Conservation (phyloP, 306 rosid genomes). For the Cicer arietinum region DNA sequence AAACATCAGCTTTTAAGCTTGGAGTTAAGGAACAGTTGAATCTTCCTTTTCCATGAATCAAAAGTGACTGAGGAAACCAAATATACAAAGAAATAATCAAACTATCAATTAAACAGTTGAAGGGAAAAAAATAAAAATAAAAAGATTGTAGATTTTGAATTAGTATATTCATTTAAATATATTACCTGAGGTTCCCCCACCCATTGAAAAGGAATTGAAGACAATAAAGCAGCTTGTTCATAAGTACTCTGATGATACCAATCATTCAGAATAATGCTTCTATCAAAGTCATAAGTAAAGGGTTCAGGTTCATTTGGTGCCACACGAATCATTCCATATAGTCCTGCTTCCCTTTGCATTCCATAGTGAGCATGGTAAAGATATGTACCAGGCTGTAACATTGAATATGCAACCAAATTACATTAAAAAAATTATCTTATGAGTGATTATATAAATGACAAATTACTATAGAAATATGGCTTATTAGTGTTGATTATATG, state of each 20-base stretch:
- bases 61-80: constrained; percentile 64
- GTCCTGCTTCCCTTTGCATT: constrained; percentile 90
- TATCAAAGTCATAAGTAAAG: constrained; percentile 70
- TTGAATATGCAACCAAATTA: constrained; percentile 20
- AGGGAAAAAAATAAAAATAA: background rate
- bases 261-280: constrained; percentile 79
- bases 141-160: constrained; percentile 2
- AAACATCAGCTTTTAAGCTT: constrained; percentile 45
- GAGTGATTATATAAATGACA: background rate
- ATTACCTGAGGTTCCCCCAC: constrained; percentile 83
- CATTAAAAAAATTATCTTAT: background rate
- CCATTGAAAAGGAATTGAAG: constrained; percentile 60
- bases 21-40: constrained; percentile 69
- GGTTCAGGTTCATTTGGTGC: constrained; percentile 73
- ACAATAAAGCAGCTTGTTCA: constrained; percentile 72
- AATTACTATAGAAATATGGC: background rate
- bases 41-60: constrained; percentile 85
- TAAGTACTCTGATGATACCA: constrained; percentile 78
- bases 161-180: background rate
- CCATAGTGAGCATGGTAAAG: constrained; percentile 92
- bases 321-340: constrained; percentile 76
- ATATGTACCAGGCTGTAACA: constrained; percentile 76
- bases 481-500: background rate
- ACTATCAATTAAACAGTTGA: constrained; percentile 9
- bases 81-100: background rate